Evolutionary conservation across 768 basidiomycete species (phyloP), one percentile per base, ranked within the genome.

Genomic region (Candolleomyces efflorescens): DNA sequence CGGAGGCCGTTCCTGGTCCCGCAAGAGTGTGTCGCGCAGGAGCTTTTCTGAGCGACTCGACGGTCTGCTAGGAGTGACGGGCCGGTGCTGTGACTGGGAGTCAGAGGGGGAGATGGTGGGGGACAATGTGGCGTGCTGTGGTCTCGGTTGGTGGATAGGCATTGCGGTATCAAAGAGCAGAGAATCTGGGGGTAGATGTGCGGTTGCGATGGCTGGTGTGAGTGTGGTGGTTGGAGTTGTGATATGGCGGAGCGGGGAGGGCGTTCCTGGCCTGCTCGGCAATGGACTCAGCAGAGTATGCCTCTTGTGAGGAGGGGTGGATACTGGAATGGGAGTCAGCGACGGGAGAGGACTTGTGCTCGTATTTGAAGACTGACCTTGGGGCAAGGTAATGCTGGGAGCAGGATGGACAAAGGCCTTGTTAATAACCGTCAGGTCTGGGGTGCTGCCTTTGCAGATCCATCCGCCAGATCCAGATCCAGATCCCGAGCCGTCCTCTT

Each of bases 31-130:
- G 2, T 59, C 59, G 41, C 62, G 62, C 23, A 63, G 62, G 24
- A 60, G 62, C 23, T 55, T 59, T 47, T 63, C 59, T 23, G 62
- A 63, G 50, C 59, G 56, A n/a, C 59, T 60, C 11, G 61, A 53
- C 3, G 61, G 61, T n/a, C 59, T 7, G 38, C 58, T 53, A 27
- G 62, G 53, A 2, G 57, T 47, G 13, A 20, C 41, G 26, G n/a
- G 55, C 36, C 12, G 27, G 36, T 56, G 32, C 17, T 18, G 11
- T 2, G 11, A 5, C 32, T 32, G 32, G 32, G 32, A 32, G 32
- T 32, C 32, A 32, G 32, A 32, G 32, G 32, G 32, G 32, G 32
- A 32, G 32, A 32, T 32, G 32, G 11, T 11, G 17, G 57, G 17
- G 3, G 48, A 51, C 15, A 32, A 2, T 13, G 47, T 5, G 5